Evolutionary conservation across 208 protist species (phyloP).

Genomic region (Leishmania aethiopica): DNA sequence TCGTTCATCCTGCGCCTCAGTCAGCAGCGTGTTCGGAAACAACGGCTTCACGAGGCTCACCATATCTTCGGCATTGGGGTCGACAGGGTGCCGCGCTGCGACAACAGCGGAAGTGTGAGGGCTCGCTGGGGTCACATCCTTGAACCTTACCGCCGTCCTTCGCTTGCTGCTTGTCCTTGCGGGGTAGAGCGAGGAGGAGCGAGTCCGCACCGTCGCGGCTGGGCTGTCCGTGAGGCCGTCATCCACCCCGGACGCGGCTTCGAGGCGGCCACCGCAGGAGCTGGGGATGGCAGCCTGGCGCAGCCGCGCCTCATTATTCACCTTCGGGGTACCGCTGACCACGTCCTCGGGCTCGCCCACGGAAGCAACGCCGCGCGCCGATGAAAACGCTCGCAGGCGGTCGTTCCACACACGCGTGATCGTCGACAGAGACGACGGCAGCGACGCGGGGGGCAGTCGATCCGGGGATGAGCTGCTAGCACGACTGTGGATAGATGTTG

Average conservation of each 20-base stretch:
- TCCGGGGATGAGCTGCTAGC: neutral
- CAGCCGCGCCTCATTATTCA: constrained; percentile 13
- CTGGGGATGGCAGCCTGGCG: neutral
- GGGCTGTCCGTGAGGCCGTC: constrained; percentile 32
- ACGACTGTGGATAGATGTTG: constrained; percentile 10
- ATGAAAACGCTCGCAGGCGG: constrained; percentile 17
- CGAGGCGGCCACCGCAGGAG: neutral
- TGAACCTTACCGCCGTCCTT: neutral
- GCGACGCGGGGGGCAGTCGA: neutral
- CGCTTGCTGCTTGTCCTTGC: constrained; percentile 1
- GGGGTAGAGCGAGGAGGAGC: constrained; percentile 15
- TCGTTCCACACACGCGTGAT: constrained; percentile 38
- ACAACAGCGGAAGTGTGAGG: neutral
- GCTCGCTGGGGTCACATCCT: neutral
- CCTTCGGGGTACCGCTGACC: constrained; percentile 6
- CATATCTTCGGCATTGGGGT: constrained; percentile 12
- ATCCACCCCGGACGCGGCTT: constrained; percentile 4
- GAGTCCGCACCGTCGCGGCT: neutral
- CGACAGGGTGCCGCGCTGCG: constrained; percentile 5
- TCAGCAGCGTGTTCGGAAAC: constrained; percentile 65
- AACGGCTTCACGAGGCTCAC: constrained; percentile 38
- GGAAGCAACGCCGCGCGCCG: neutral
- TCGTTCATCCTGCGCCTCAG: constrained; percentile 50
- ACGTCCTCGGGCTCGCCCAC: constrained; percentile 10
- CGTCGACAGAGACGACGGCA: constrained; percentile 19